Conservation (phyloP, 441 rosid genomes). For the Pelargonium citronellum region DNA sequence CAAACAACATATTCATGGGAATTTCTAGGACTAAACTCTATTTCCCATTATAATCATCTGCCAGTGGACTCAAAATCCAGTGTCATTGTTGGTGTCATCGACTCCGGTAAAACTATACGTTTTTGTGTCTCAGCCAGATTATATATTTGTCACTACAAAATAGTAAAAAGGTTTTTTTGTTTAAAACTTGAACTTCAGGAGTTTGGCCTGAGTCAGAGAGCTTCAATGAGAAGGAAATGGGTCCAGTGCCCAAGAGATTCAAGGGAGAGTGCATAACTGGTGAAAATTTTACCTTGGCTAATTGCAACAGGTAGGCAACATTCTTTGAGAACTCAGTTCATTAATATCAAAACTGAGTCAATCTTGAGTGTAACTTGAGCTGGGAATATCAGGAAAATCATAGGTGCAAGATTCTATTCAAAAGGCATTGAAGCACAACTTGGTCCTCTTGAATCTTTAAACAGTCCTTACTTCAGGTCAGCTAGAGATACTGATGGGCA, state of each 20-base stretch:
- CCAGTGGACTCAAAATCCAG: neutral
- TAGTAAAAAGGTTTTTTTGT: no score
- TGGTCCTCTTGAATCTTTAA: neutral
- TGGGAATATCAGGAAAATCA: conserved; percentile 14
- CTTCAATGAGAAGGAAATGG: conserved; percentile 8
- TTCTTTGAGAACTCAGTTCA: no score
- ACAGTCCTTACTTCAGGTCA: neutral
- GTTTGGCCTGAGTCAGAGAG: conserved; percentile 11
- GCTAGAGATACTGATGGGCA: conserved; percentile 18
- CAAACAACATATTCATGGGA: conserved; percentile 7
- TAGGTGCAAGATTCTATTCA: conserved; percentile 17
- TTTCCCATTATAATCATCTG: neutral
- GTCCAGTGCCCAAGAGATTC: conserved; percentile 12
- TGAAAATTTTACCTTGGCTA: conserved; percentile 2
- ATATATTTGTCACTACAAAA: no score
- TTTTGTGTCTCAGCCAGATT: neutral
- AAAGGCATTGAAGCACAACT: neutral
- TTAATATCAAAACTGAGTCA: neutral
- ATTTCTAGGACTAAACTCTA: neutral
- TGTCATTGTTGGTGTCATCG: conserved; percentile 12
- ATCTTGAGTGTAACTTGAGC: neutral
- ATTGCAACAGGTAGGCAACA: conserved; percentile 8
- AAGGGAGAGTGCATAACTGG: conserved; percentile 12
- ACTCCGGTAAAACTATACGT: conserved; percentile 5
- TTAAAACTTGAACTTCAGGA: neutral